phyloP scores from a whole-genome alignment of 2,329 filamentous ascomycete genomes.

The Xenoacremonium recifei region DNA sequence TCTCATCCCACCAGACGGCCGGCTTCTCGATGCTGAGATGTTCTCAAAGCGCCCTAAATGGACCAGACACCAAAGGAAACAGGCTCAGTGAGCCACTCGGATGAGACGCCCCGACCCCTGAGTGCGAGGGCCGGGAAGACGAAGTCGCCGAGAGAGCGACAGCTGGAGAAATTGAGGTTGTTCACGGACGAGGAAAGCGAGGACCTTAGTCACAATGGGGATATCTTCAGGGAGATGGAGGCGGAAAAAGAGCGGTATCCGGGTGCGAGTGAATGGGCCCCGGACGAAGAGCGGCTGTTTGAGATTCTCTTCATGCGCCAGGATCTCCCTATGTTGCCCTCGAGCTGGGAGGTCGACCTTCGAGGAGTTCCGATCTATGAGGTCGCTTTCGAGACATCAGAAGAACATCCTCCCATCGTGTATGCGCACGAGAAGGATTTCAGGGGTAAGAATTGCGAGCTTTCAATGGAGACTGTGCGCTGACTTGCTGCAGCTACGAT shows the following conservation, averaged over 20 bases:
- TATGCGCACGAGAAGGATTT: slow-evolving; percentile 38
- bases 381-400: slow-evolving; percentile 32
- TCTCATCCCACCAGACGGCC: too few species aligned
- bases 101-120: slow-evolving; percentile 4
- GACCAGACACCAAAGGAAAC: background rate
- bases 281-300: slow-evolving; percentile 46
- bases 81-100: slow-evolving; percentile 3
- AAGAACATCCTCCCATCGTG: slow-evolving; percentile 33
- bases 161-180: slow-evolving; percentile 5
- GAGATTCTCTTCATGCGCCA: slow-evolving; percentile 41
- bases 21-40: background rate
- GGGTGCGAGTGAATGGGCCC: slow-evolving; percentile 48
- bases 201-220: slow-evolving; percentile 1
- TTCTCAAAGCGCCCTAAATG: slow-evolving; percentile 1
- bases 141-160: slow-evolving; percentile 2
- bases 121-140: slow-evolving; percentile 7
- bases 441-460: slow-evolving; percentile 27
- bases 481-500: slow-evolving; percentile 34
- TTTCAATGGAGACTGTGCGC: background rate
- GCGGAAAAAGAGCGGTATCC: slow-evolving; percentile 41
- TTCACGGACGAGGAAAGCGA: slow-evolving; percentile 10
- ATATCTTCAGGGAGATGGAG: slow-evolving; percentile 38
- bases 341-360: slow-evolving; percentile 41
- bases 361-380: slow-evolving; percentile 38
- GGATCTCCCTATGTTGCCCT: slow-evolving; percentile 39